These are phyloP conservation scores for Chlamydomonas sp. DNA, from an alignment of 139 green algal species.

Conservation along the genomic window DNA sequence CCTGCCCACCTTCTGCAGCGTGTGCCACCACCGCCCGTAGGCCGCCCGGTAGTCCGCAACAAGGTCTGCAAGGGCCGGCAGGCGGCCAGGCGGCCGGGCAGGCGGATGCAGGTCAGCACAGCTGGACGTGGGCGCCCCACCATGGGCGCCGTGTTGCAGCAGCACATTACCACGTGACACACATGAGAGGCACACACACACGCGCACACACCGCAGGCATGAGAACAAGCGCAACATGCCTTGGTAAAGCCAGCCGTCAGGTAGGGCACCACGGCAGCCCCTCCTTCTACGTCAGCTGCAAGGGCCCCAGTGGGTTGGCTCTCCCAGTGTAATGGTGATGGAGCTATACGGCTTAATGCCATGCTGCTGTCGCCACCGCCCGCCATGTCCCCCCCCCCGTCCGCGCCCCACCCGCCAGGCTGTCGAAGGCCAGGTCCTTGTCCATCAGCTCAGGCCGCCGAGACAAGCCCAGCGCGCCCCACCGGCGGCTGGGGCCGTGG, in stretches of 20 bases:
- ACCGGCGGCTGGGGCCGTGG: conserved; percentile 49
- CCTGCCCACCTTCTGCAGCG: conserved; percentile 28
- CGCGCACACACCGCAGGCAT: too few species aligned
- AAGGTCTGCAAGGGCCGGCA: conserved; percentile 37
- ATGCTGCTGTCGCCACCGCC: too few species aligned
- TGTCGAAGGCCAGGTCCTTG: conserved; percentile 59
- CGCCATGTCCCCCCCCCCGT: not conserved
- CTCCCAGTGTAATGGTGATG: too few species aligned
- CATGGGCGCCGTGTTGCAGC: not conserved
- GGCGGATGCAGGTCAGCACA: not conserved
- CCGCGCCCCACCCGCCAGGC: conserved; percentile 39
- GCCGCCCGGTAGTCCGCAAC: conserved; percentile 59
- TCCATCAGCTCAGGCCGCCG: conserved; percentile 64
- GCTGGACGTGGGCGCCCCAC: not conserved
- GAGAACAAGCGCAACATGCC: too few species aligned
- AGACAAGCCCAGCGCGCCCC: conserved; percentile 71
- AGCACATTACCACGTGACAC: not conserved
- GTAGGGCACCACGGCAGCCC: too few species aligned
- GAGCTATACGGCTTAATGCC: too few species aligned
- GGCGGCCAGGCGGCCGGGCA: not conserved
- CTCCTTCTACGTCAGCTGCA: not conserved
- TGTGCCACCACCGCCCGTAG: conserved; percentile 62
- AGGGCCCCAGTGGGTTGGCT: not conserved
- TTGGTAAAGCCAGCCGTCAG: too few species aligned
- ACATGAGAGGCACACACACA: not conserved